A percentile compares a stretch with the other conserved stretches of the same genome.
These are phyloP conservation scores for Citropsis articulata DNA, from an alignment of 345 rosid genomes.

Conservation along the genomic window DNA sequence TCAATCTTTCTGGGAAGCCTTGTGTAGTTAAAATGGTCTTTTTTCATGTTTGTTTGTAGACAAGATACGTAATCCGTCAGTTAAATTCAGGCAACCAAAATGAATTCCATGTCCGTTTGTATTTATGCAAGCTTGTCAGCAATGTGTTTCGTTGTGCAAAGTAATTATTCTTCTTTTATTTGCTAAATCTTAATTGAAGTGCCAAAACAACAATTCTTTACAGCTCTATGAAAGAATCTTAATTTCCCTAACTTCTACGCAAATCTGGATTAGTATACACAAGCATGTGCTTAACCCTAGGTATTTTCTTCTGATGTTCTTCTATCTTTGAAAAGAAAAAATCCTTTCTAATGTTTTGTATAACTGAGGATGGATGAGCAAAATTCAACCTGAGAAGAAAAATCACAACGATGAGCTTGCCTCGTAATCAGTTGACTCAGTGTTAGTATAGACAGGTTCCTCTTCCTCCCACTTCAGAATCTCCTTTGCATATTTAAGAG, in stretches of 20 bases:
- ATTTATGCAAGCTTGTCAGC: no score
- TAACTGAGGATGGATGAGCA: neutral
- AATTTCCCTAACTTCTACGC: neutral
- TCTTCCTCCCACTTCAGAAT: conserved; percentile 58
- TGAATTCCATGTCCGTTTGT: no score
- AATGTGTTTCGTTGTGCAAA: neutral
- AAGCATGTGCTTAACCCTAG: conserved; percentile 1
- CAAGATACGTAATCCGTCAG: neutral
- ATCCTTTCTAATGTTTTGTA: neutral
- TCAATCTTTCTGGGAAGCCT: neutral
- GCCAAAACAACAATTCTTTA: neutral
- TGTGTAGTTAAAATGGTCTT: neutral
- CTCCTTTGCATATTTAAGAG: conserved; percentile 61
- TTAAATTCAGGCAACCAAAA: neutral
- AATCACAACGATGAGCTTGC: conserved; percentile 34
- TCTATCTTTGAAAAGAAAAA: neutral
- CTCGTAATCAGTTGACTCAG: conserved; percentile 41
- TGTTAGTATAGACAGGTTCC: conserved; percentile 6
- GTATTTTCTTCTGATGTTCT: neutral
- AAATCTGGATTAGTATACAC: neutral
- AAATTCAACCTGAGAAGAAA: neutral
- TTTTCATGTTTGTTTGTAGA: neutral
- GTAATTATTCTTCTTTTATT: neutral
- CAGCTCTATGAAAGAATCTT: neutral
- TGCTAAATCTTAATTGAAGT: neutral